Conservation (phyloP, 306 rosid genomes). For the Cicer arietinum region DNA sequence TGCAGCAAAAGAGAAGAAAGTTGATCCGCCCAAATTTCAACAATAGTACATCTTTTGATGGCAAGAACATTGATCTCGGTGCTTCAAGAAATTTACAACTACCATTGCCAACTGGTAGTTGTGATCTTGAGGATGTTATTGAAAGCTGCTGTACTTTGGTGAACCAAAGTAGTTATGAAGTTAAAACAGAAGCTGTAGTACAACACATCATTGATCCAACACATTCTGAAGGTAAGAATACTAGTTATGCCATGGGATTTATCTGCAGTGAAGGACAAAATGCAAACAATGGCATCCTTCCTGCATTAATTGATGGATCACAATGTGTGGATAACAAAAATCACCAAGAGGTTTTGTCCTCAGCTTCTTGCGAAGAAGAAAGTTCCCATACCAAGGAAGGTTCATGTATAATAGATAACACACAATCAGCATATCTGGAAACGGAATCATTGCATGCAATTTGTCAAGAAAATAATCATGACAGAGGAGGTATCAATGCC, state of each 20-base stretch:
- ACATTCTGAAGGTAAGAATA: slow-evolving; percentile 32
- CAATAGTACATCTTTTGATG: slow-evolving; percentile 39
- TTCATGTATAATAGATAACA: slow-evolving; percentile 1
- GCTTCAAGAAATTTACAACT: slow-evolving; percentile 39
- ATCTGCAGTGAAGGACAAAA: slow-evolving; percentile 6
- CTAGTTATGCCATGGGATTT: slow-evolving; percentile 37
- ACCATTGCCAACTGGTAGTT: slow-evolving; percentile 42
- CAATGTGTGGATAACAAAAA: slow-evolving; percentile 32
- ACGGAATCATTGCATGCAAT: slow-evolving; percentile 3
- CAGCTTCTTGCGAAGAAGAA: slow-evolving; percentile 38
- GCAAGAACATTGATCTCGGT: slow-evolving; percentile 33
- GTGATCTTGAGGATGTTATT: slow-evolving; percentile 27
- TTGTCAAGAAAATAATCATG: slow-evolving; percentile 32
- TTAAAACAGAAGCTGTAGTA: slow-evolving; percentile 33
- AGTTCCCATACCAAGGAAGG: slow-evolving; percentile 37
- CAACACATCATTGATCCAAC: slow-evolving; percentile 2
- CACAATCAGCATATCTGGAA: slow-evolving; percentile 18
- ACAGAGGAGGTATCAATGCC: slow-evolving; percentile 3
- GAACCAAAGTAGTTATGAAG: slow-evolving; percentile 36
- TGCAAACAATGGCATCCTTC: slow-evolving; percentile 7
- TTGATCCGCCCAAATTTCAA: slow-evolving; percentile 67
- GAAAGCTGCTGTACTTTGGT: slow-evolving; percentile 43
- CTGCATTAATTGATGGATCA: slow-evolving; percentile 38
- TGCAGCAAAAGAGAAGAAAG: slow-evolving; percentile 61
- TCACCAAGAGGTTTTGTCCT: slow-evolving; percentile 36